Evolutionary conservation across 176 grass and related monocot species (phyloP), one percentile per base, ranked within the genome.

Genomic region (Triticum turgidum): DNA sequence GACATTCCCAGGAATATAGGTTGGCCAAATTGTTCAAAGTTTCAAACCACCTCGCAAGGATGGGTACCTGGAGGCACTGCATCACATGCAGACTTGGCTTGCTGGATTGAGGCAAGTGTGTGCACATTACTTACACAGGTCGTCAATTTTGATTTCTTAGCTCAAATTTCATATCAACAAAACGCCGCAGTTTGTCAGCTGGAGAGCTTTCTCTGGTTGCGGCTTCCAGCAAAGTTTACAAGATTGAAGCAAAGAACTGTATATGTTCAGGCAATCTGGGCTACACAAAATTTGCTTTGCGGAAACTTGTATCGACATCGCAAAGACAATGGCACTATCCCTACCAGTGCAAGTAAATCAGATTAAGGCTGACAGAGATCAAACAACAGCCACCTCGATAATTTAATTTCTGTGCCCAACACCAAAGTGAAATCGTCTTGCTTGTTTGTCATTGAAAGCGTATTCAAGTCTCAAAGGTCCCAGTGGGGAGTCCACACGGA

Each of bases 401-500:
- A 18, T 54, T 90, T 86, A 99, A 85, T 96, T 96, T 73, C 94
- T 89, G 85, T 96, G 91, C 14, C 97, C 97, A 73, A 94, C 92
- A 80, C 92, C 97, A 81, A 99, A 99, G 41, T 99, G 97, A 45
- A 96, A 99, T 38, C 97, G 61, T 49, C 85, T 89, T 17, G 90
- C 92, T 77, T 82, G 83, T 82, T 65, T 92, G 88, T 93, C 94
- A 62, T 99, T 99, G 56, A 99, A 94, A 54, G 97, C 94, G 25
- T 97, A 99, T 54, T 96, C 94, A 6, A 99, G 80, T 41, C 97
- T 88, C 52, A 96, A 69, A 45, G 94, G 94, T 27, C 97, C 97
- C 22, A 99, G 58, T 7, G 97, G 94, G 17, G 94, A 99, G 61
- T 96, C 94, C 70, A 96, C 94, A 39, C 94, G 87, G 69, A 99